Base-by-base conservation (phyloP, 768 basidiomycete species). In the Phylloporus scabripes region DNA sequence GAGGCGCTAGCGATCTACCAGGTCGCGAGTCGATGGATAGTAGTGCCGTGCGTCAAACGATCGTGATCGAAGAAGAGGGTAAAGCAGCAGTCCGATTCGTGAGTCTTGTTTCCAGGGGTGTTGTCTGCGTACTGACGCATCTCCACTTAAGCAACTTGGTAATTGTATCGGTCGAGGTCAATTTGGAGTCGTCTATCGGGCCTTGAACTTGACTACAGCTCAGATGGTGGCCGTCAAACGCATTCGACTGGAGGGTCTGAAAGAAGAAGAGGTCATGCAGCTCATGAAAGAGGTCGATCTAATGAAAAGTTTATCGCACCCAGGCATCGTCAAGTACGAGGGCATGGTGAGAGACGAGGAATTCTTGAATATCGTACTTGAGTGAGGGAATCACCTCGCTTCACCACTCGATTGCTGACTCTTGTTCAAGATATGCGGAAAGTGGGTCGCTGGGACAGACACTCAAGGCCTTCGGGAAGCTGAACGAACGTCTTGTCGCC, bases 151-250 rank as follows among this genome's bases (percentile, higher is more conserved):
- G 95, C 92, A 95, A 93, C 76, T 99, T 17, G 95, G 95, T 26
- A 94, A 96, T 68, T 94, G 92, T 65, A 95, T 99, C 55, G 95
- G 95, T 2, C 83, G 89, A 42, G 95, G 95, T 7, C 95, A 98
- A 71, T 98, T 97, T 66, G 95, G 95, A 24, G 82, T 92, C 8
- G 95, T 98, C 6, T 97, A 95, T 66, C 82, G 92, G 12, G 94
- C 95, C 11, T 75, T 99, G 50, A 94, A 99, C 65, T 71, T 97
- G 65, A 86, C 87, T 54, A 93, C 87, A 1, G 95, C 95, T 14
- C 90, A 95, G 67, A 95, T 91, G 82, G 93, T 95, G n/a, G 95
- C 95, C n/a, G 92, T 98, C 45, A 99, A 99, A 72, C 84, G 92
- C 26, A 95, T 99, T 59, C 76, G 86, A 44, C 73, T 98, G 32